phyloP scores from a whole-genome alignment of 805 yeast species.

The Suhomyces tanzawaensis region DNA sequence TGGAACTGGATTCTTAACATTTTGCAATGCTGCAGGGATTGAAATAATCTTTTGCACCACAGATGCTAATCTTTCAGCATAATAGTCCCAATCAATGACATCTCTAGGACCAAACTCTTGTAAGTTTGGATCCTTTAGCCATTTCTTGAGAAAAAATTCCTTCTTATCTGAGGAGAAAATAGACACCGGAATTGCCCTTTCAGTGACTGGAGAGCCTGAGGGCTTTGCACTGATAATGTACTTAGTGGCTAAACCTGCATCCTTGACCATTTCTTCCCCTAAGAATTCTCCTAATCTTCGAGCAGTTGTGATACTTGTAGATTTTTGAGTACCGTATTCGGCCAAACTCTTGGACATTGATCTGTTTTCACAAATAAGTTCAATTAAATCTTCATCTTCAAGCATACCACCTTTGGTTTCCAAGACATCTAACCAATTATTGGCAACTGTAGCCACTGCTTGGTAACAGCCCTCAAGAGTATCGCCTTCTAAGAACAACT shows the following conservation, averaged over 20 bases:
- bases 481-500: constrained; percentile 82
- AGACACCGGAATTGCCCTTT: constrained; percentile 94
- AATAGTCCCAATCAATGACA: constrained; percentile 91
- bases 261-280: constrained; percentile 95
- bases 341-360: constrained; percentile 89
- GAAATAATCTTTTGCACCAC: constrained; percentile 93
- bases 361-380: constrained; percentile 92
- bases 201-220: constrained; percentile 83
- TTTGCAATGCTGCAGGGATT: constrained; percentile 95
- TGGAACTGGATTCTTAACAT: constrained; percentile 87
- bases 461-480: constrained; percentile 76
- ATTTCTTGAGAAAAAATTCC: constrained; percentile 70
- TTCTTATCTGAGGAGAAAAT: constrained; percentile 90
- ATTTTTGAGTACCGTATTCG: constrained; percentile 87
- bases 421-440: constrained; percentile 92
- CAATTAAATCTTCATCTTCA: constrained; percentile 92
- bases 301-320: constrained; percentile 95
- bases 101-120: constrained; percentile 83
- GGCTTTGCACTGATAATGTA: constrained; percentile 88
- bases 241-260: constrained; percentile 92
- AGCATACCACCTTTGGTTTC: constrained; percentile 83
- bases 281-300: constrained; percentile 88
- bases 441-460: constrained; percentile 90
- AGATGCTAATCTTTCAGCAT: constrained; percentile 84
- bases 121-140: constrained; percentile 79